A percentile compares a stretch with the other conserved stretches of the same genome.
phyloP scores from a whole-genome alignment of 768 basidiomycete species.

The Cyathus striatus region DNA sequence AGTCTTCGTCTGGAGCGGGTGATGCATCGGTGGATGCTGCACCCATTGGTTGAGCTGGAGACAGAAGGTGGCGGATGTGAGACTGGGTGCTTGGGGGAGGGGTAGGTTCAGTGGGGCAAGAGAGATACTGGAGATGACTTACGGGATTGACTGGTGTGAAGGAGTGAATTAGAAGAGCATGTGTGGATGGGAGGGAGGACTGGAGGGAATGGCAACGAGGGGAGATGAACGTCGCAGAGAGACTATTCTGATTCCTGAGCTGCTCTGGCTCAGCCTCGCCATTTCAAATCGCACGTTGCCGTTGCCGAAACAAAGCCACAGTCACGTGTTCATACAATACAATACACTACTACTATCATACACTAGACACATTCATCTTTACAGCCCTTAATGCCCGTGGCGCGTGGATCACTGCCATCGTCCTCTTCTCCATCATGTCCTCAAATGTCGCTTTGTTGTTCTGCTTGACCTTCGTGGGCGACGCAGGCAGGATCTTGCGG shows the following conservation, averaged over 20 bases:
- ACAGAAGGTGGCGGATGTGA: not conserved
- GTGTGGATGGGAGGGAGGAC: not conserved
- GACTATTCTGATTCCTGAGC: not conserved
- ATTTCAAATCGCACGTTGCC: no score
- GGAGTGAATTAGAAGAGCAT: not conserved
- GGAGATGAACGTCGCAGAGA: not conserved
- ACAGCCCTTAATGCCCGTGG: no score
- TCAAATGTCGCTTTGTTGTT: not conserved
- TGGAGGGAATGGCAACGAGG: not conserved
- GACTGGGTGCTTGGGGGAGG: not conserved
- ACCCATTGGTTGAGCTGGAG: conserved; percentile 14
- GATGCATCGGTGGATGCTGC: conserved; percentile 12
- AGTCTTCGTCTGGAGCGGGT: conserved; percentile 27
- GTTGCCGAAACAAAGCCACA: no score
- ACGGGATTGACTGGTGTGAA: not conserved
- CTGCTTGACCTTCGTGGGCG: conserved; percentile 11
- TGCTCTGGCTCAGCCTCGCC: no score
- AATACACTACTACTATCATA: no score
- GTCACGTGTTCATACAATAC: no score
- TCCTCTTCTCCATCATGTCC: not conserved
- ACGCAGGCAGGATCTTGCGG: conserved; percentile 15
- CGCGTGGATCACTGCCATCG: no score
- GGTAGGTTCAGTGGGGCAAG: not conserved
- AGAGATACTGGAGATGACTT: not conserved
- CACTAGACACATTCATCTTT: no score